Evolutionary conservation across 2,329 filamentous ascomycete species (phyloP).

Genomic region (Xylaria sp.): DNA sequence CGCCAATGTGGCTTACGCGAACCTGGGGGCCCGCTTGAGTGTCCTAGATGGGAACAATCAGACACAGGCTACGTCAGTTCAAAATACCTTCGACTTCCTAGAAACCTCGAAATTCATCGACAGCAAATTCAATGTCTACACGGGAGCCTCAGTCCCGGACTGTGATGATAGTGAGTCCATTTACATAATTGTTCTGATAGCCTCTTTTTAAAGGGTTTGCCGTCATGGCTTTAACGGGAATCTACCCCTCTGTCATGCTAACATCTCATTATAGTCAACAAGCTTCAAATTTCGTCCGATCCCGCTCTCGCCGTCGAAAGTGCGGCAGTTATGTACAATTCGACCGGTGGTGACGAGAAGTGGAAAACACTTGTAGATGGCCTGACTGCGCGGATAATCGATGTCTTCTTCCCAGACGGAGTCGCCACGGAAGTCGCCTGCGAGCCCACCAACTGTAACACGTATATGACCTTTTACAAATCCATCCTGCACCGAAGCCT

Average conservation of each 20-base stretch:
- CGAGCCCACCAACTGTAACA: constrained; percentile 61
- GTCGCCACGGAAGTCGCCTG: constrained; percentile 66
- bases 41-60: constrained; percentile 67
- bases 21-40: constrained; percentile 66
- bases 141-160: constrained; percentile 55
- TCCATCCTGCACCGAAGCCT: constrained; percentile 64
- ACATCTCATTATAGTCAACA: constrained; percentile 50
- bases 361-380: constrained; percentile 61
- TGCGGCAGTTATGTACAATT: constrained; percentile 54
- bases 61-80: constrained; percentile 69
- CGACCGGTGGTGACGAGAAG: constrained; percentile 52
- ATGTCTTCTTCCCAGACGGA: constrained; percentile 60
- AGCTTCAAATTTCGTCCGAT: constrained; percentile 61
- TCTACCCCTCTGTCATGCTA: background rate
- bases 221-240: background rate
- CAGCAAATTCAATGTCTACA: constrained; percentile 57
- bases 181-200: background rate
- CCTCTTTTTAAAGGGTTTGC: background rate
- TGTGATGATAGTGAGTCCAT: constrained; percentile 51
- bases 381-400: constrained; percentile 56
- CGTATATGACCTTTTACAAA: constrained; percentile 67
- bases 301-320: constrained; percentile 59
- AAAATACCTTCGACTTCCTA: constrained; percentile 64
- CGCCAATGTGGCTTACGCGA: constrained; percentile 58
- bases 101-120: constrained; percentile 56